Percentiles rank a stretch among this genome's conserved stretches.
These are phyloP conservation scores for Abelmoschus esculentus DNA, from an alignment of 345 rosid species.

Conservation along the genomic window DNA sequence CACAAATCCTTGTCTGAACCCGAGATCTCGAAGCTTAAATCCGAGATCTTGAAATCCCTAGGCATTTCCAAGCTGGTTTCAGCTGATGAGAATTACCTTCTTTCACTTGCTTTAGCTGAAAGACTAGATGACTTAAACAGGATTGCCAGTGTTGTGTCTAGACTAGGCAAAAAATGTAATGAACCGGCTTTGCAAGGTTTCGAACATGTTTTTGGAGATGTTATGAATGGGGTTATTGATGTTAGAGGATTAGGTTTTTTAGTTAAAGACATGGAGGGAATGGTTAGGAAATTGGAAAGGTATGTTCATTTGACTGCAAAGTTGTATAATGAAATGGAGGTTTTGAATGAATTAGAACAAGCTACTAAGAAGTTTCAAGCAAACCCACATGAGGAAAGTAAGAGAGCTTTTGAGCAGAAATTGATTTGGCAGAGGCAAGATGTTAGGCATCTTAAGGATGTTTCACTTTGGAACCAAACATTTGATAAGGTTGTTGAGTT, in stretches of 20 bases:
- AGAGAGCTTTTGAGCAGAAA: slow-evolving; percentile 89
- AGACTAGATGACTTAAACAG: slow-evolving; percentile 75
- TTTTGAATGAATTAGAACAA: slow-evolving; percentile 73
- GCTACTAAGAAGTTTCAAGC: slow-evolving; percentile 68
- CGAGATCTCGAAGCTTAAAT: slow-evolving; percentile 62
- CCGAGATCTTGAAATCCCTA: slow-evolving; percentile 55
- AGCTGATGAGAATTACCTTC: slow-evolving; percentile 51
- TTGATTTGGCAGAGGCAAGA: slow-evolving; percentile 95
- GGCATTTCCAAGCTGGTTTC: slow-evolving; percentile 64
- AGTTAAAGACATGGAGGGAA: slow-evolving; percentile 87
- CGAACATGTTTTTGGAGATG: slow-evolving; percentile 77
- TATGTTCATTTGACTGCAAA: slow-evolving; percentile 57
- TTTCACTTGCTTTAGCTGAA: slow-evolving; percentile 78
- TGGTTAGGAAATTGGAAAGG: slow-evolving; percentile 93
- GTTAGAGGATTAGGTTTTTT: slow-evolving; percentile 73
- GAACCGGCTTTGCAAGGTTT: slow-evolving; percentile 93
- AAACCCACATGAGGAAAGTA: slow-evolving; percentile 76
- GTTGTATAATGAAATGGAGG: slow-evolving; percentile 87
- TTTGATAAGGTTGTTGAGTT: slow-evolving; percentile 85
- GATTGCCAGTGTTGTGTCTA: slow-evolving; percentile 66
- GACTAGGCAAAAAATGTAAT: slow-evolving; percentile 76
- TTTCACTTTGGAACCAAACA: slow-evolving; percentile 83
- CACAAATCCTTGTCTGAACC: slow-evolving; percentile 68
- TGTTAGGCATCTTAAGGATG: slow-evolving; percentile 71
- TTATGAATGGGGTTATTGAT: slow-evolving; percentile 61